Base-by-base conservation (phyloP, 2,329 filamentous ascomycete species). In the Penicillium sp. region DNA sequence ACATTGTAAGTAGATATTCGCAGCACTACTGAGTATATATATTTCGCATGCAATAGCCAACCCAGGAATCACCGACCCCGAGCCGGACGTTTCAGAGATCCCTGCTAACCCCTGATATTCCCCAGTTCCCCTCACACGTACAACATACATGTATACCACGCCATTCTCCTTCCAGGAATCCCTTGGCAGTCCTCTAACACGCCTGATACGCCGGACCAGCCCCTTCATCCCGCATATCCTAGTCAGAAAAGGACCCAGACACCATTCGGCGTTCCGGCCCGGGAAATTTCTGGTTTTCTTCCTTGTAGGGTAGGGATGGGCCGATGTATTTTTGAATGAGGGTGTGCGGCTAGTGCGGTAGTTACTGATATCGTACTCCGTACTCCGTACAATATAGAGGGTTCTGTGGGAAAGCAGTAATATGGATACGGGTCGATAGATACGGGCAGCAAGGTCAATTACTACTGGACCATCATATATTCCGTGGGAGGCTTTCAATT, bases 231-330 rank as follows among this genome's bases (percentile, higher is more conserved):
- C n/a, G 19, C 33, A 16, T 40, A 22, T 19, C 12, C 17, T 6
- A n/a, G 17, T 5, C 3, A 10, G 12, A 4, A 11, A 25, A 25
- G 14, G 36, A 22, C 36, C 26, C 5, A 42, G 47, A 19, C 36
- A 33, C 36, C n/a, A 41, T 16, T 25, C 17, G 14, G 19, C 14
- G 26, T 42, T 25, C 2, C 14, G 10, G 19, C 26, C 28, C 16
- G 31, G 55, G 36, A 38, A 50, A 47, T 44, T 50, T 28, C 11
- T 41, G 40, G 12, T 17, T 48, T 56, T 22, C 25, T 56, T 54
- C 53, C 53, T 17, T 42, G 38, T 45, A 16, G 22, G 43, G 50
- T 16, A 59, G 30, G 25, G 47, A 55, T 61, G 35, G 36, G 25
- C 50, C 14, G 22, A 42, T 26, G 31, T 37, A 47, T 33, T 45